Evolutionary conservation across 441 rosid genomes (phyloP).

Genomic region (Euphorbia celastroides): DNA sequence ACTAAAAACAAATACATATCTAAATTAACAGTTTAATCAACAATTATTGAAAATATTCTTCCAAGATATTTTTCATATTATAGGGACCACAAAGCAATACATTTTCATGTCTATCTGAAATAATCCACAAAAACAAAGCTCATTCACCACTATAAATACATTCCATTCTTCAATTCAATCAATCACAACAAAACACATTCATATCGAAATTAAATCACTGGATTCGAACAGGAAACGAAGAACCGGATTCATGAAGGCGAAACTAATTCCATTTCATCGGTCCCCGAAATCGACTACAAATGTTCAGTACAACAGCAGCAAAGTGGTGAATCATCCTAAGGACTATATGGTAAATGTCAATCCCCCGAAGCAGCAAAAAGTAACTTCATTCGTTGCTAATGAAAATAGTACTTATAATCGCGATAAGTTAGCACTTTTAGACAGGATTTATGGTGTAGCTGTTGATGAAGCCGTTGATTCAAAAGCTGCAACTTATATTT

Average conservation of each 20-base stretch:
- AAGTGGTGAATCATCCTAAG: conserved; percentile 27
- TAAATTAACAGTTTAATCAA: background rate
- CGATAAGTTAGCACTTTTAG: conserved; percentile 19
- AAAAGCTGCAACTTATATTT: conserved; percentile 43
- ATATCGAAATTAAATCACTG: conserved; percentile 17
- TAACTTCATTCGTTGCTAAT: conserved; percentile 25
- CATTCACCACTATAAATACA: conserved; percentile 23
- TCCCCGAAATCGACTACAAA: conserved; percentile 26
- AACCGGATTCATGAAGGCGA: conserved; percentile 48
- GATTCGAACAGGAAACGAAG: conserved; percentile 40
- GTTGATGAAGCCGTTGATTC: conserved; percentile 41
- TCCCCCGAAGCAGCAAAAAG: conserved; percentile 27
- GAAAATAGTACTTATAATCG: background rate
- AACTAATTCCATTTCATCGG: conserved; percentile 39
- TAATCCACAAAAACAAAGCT: background rate
- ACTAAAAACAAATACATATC: background rate
- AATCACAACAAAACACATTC: background rate
- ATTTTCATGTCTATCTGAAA: conserved; percentile 22
- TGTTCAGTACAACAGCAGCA: conserved; percentile 27
- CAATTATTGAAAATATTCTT: conserved; percentile 10
- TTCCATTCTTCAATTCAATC: conserved; percentile 2
- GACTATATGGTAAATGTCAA: conserved; percentile 22
- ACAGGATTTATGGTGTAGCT: conserved; percentile 29
- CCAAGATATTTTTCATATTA: conserved; percentile 14
- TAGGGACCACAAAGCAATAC: conserved; percentile 29